phyloP scores from a whole-genome alignment of 2,329 filamentous ascomycete species.

The Ascochyta viciae-villosae region DNA sequence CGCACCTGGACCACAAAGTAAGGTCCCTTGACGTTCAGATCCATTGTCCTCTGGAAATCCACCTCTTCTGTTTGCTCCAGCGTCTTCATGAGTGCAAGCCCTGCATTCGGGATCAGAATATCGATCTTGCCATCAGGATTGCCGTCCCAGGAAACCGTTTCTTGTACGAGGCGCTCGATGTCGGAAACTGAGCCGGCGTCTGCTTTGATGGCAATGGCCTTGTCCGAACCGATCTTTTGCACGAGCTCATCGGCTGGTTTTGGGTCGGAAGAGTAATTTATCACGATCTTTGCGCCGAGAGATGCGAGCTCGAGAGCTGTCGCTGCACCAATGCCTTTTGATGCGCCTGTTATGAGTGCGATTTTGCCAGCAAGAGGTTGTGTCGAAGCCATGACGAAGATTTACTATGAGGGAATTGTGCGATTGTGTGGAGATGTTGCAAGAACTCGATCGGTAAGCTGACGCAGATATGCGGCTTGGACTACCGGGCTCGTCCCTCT shows the following conservation, averaged over 20 bases:
- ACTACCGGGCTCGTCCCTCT: no score
- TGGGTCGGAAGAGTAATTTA: constrained; percentile 65
- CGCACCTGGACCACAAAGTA: constrained; percentile 35
- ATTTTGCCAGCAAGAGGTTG: constrained; percentile 31
- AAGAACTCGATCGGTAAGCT: background rate
- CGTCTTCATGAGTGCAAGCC: constrained; percentile 55
- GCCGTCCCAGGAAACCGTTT: constrained; percentile 13
- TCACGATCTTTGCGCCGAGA: constrained; percentile 54
- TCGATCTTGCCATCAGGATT: constrained; percentile 59
- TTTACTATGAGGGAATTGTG: background rate
- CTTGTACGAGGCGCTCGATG: constrained; percentile 55
- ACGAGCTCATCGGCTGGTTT: constrained; percentile 63
- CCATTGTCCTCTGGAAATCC: constrained; percentile 69
- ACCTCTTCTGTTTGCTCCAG: constrained; percentile 67
- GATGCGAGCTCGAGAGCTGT: constrained; percentile 48
- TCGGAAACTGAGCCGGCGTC: constrained; percentile 58
- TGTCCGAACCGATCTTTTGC: constrained; percentile 53
- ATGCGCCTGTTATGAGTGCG: constrained; percentile 40
- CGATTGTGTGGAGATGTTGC: background rate
- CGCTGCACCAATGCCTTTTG: constrained; percentile 41
- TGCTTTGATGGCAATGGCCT: constrained; percentile 63
- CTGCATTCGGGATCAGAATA: constrained; percentile 66
- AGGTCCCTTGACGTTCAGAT: constrained; percentile 59
- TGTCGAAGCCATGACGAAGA: background rate
- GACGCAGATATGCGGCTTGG: no score